These are phyloP conservation scores for Pyracantha coccinea DNA, from an alignment of 331 rosid genomes.

Conservation along the genomic window DNA sequence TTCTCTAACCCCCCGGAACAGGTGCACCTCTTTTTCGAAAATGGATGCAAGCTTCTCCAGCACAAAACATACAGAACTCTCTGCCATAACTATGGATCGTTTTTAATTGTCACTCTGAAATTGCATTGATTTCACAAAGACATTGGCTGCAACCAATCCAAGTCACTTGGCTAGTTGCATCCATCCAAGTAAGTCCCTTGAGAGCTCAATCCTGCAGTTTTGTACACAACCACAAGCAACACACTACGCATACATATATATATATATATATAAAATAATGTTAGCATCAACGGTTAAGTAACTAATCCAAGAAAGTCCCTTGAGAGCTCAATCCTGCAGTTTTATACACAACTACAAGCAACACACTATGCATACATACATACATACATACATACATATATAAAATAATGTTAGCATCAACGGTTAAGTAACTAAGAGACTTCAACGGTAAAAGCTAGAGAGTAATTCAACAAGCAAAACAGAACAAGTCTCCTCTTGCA, in stretches of 20 bases:
- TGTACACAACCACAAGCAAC: background rate
- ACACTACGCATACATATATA: too few species aligned
- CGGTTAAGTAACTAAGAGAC: background rate
- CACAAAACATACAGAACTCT: conserved; percentile 7
- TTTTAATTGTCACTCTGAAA: background rate
- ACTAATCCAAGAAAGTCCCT: background rate
- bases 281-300: background rate
- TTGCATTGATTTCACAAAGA: background rate
- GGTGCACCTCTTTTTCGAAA: background rate
- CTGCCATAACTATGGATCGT: conserved; percentile 8
- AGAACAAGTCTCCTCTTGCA: too few species aligned
- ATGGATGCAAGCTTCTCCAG: conserved; percentile 12
- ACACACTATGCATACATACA: too few species aligned
- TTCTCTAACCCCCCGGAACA: background rate
- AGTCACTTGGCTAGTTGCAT: background rate
- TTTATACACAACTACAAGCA: background rate
- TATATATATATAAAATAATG: too few species aligned
- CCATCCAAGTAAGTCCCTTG: background rate
- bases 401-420: background rate
- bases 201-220: background rate
- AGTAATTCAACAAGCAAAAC: too few species aligned
- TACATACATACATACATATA: too few species aligned
- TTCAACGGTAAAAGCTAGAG: background rate
- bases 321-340: background rate
- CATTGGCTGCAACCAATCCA: background rate